Base-by-base conservation (phyloP, 345 rosid genomes). In the Populus pruinosa region DNA sequence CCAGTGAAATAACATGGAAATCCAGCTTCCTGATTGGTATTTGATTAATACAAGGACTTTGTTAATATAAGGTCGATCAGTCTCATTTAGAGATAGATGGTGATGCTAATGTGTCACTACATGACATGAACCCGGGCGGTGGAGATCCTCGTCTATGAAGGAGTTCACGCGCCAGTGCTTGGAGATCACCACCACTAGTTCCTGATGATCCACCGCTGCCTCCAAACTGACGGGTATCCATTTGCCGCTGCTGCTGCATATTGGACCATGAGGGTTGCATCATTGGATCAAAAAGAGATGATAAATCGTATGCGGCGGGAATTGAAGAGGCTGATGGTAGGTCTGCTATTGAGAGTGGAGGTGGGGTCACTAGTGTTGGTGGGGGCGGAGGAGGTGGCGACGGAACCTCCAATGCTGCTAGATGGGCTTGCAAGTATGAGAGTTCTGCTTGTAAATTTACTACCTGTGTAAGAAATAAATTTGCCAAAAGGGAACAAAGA, bases 121-220 rank as follows among this genome's bases (percentile, higher is more conserved):
- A 72, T 16, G 83, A 84, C 55, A 79, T 39, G 14, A 80, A 79
- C 47, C 87, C 89, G 0, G 78, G 88, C 1, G 89, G 85, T 2
- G 89, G 90, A 73, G 97, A 89, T 20, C 90, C 92, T 67, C 87
- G 90, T 75, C 98, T 83, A 20, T 88, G 88, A 11, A 91, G 86
- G 50, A 93, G 93, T 69, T 95, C 98, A 50, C 90, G 85, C 6
- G 96, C 97, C 86, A 93, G 82, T 4, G 96, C 91, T 68, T 94
- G 94, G 43, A 91, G 97, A 71, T 94, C 95, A 21, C 90, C 82
- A 7, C 83, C 77, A 3, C 73, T 78, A 0, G 75, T 72, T 17
- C 82, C 74, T 35, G 87, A 25, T 2, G 91, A 68, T 13, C 85
- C 79, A 55, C 79, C 56, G 41, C 20, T 77, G 62, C 82, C 89